Evolutionary conservation across 2,329 filamentous ascomycete genomes (phyloP).

Genomic region (Sphaerulina populicola): DNA sequence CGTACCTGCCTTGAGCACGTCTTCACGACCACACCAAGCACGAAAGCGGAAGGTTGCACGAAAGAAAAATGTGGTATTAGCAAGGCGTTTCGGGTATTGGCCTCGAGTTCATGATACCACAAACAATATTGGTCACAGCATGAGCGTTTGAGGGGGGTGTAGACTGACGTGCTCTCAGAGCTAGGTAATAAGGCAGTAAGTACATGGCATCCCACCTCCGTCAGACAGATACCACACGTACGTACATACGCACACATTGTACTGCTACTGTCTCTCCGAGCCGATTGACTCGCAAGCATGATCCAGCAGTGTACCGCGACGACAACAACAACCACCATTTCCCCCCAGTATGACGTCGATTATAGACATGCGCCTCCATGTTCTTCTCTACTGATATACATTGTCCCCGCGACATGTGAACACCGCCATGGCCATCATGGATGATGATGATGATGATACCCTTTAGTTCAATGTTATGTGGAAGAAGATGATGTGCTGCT

Average conservation of each 20-base stretch:
- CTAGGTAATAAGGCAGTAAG: no score
- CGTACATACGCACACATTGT: no score
- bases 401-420: not conserved
- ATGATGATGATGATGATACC: not conserved
- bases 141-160: not conserved
- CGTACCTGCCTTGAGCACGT: slow-evolving; percentile 46
- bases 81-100: slow-evolving; percentile 15
- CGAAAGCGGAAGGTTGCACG: not conserved
- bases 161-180: no score
- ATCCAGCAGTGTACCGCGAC: not conserved
- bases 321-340: not conserved
- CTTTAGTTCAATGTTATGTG: no score
- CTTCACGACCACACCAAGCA: not conserved
- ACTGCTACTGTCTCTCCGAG: no score
- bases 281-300: no score
- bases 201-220: no score
- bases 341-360: slow-evolving; percentile 1
- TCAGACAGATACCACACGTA: no score
- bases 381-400: not conserved
- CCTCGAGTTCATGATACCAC: slow-evolving; percentile 8
- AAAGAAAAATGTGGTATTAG: slow-evolving; percentile 7
- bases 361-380: not conserved
- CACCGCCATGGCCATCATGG: not conserved
- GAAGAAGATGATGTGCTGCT: no score
- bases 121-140: slow-evolving; percentile 1